Conservation (phyloP, 768 basidiomycete species). For the Phaffia australis region DNA sequence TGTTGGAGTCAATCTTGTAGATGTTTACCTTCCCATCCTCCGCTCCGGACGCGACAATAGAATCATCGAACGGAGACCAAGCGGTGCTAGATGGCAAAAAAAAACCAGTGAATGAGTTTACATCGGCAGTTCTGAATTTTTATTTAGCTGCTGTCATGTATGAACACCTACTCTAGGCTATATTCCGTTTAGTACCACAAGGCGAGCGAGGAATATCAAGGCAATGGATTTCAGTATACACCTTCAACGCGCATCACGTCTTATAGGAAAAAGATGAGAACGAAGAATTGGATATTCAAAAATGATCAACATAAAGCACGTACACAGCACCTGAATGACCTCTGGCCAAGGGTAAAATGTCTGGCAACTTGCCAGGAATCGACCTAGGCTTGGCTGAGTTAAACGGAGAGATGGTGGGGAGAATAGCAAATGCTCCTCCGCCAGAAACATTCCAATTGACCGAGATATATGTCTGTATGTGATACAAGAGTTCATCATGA, state of each 20-base stretch:
- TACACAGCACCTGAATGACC: slow-evolving; percentile 44
- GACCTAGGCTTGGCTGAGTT: slow-evolving; percentile 43
- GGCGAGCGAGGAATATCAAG: background rate
- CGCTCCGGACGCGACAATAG: slow-evolving; percentile 76
- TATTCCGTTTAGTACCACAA: too few species aligned
- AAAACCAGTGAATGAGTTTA: background rate
- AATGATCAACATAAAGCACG: background rate
- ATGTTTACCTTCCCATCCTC: slow-evolving; percentile 91
- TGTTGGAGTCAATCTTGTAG: slow-evolving; percentile 66
- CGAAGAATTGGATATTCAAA: background rate
- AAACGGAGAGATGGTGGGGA: slow-evolving; percentile 54
- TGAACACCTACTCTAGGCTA: background rate
- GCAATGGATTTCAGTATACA: slow-evolving; percentile 46
- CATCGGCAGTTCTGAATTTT: background rate
- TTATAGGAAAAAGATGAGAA: background rate
- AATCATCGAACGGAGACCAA: slow-evolving; percentile 91
- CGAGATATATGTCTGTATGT: slow-evolving; percentile 62
- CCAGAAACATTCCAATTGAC: slow-evolving; percentile 69
- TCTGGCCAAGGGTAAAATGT: slow-evolving; percentile 80
- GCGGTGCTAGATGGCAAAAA: slow-evolving; percentile 49
- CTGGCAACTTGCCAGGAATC: slow-evolving; percentile 72
- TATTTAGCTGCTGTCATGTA: too few species aligned
- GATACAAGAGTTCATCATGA: background rate
- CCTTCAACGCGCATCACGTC: background rate
- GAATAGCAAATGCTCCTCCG: slow-evolving; percentile 68